Conservation (phyloP, 306 rosid species). For the Corylus americana region DNA sequence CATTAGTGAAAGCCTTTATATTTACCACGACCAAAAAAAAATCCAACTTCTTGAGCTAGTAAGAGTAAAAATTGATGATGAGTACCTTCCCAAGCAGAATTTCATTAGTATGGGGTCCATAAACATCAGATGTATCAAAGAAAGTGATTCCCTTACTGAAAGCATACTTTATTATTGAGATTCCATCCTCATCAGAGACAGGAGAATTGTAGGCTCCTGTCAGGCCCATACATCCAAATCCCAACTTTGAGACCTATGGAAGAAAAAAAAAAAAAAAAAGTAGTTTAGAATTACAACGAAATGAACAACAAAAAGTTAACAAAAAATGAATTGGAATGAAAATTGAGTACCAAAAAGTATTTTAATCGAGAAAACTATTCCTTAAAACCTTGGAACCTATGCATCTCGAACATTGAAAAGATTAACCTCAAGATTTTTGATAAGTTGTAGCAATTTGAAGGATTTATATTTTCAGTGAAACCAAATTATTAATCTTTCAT, state of each 20-base stretch:
- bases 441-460: background rate
- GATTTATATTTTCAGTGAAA: background rate
- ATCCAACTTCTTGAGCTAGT: background rate
- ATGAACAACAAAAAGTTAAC: background rate
- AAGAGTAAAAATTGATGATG: background rate
- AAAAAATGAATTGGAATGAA: background rate
- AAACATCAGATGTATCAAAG: conserved; percentile 39
- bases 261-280: background rate
- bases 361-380: background rate
- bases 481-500: background rate
- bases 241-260: conserved; percentile 45
- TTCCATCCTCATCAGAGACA: conserved; percentile 28
- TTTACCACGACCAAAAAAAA: too few species aligned
- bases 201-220: conserved; percentile 37
- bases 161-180: conserved; percentile 24
- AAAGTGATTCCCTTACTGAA: conserved; percentile 43
- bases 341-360: background rate
- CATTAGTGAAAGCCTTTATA: background rate
- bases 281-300: background rate
- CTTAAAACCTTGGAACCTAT: background rate
- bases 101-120: conserved; percentile 39
- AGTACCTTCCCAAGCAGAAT: conserved; percentile 40
- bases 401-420: conserved; percentile 1
- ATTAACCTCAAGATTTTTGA: background rate
- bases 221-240: conserved; percentile 49